These are phyloP conservation scores for Cylindrodendrum hubeiense DNA, from an alignment of 2,329 filamentous ascomycete species.

Conservation along the genomic window DNA sequence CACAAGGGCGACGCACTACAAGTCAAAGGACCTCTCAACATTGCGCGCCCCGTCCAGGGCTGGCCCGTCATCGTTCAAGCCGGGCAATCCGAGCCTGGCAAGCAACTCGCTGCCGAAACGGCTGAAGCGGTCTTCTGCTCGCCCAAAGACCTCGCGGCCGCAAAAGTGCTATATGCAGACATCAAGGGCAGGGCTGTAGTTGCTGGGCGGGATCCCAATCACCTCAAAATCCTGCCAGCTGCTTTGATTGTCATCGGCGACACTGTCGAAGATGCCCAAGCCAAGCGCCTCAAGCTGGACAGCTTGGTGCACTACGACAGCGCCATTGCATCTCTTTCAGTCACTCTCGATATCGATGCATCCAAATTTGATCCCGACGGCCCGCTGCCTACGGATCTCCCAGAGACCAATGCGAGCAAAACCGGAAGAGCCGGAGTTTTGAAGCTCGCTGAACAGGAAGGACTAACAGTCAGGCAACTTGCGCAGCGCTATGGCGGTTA, in stretches of 20 bases:
- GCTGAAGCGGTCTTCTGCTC: constrained; percentile 66
- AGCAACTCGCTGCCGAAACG: constrained; percentile 64
- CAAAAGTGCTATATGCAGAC: constrained; percentile 63
- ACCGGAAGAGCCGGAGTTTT: constrained; percentile 58
- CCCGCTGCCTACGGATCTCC: constrained; percentile 61
- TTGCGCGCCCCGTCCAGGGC: constrained; percentile 64
- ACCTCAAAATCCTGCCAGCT: constrained; percentile 65
- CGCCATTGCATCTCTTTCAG: constrained; percentile 64
- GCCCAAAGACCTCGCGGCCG: constrained; percentile 57
- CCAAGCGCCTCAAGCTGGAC: constrained; percentile 62
- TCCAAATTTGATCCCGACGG: constrained; percentile 62
- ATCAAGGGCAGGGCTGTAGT: constrained; percentile 61
- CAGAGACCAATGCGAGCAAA: constrained; percentile 67
- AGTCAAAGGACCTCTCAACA: constrained; percentile 58
- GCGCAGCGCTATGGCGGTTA: constrained; percentile 64
- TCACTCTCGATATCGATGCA: constrained; percentile 60
- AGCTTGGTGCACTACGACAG: constrained; percentile 67
- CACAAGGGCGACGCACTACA: constrained; percentile 56
- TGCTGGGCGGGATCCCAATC: constrained; percentile 58
- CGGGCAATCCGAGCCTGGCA: constrained; percentile 64
- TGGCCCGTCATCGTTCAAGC: constrained; percentile 69
- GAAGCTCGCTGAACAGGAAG: constrained; percentile 58
- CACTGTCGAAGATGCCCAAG: constrained; percentile 60
- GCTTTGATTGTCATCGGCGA: constrained; percentile 64
- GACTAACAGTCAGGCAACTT: constrained; percentile 63